Conservation (phyloP, 139 green algal genomes). For the Volvox reticuliferus region DNA sequence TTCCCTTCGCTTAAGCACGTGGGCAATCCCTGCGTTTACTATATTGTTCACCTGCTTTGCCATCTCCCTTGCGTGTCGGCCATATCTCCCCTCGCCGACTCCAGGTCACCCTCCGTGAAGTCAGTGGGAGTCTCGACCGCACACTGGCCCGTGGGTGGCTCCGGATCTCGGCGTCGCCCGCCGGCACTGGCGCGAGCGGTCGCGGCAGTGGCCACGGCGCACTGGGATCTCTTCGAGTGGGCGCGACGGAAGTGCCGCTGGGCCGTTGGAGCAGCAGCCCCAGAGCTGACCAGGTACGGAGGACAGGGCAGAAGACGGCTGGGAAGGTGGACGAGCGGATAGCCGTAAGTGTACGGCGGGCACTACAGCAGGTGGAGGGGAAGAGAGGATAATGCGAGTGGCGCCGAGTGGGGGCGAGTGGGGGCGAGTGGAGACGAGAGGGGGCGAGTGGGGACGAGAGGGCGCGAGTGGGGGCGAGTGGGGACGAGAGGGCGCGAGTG, state of each 20-base stretch:
- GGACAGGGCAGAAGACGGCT: too few relatives aligned
- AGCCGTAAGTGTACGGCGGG: not conserved
- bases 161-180: not conserved
- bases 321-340: not conserved
- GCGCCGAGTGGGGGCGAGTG: too few relatives aligned
- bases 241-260: not conserved
- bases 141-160: not conserved
- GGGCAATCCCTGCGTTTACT: too few relatives aligned
- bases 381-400: too few relatives aligned
- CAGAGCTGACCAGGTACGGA: not conserved
- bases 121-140: constrained; percentile 17
- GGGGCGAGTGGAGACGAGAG: not conserved
- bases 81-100: not conserved
- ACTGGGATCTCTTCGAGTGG: not conserved
- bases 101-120: constrained; percentile 23
- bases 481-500: too few relatives aligned
- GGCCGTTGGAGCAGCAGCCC: not conserved
- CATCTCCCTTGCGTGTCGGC: not conserved
- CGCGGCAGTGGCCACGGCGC: not conserved
- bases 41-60: too few relatives aligned
- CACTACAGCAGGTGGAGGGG: not conserved
- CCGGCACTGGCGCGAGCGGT: not conserved
- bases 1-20: too few relatives aligned
- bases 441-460: not conserved
- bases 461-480: not conserved